Percentiles rank a stretch among this genome's conserved stretches.
Conservation (phyloP, 202 grass and related monocot genomes). For the Bolboschoenoplectus hybrid region DNA sequence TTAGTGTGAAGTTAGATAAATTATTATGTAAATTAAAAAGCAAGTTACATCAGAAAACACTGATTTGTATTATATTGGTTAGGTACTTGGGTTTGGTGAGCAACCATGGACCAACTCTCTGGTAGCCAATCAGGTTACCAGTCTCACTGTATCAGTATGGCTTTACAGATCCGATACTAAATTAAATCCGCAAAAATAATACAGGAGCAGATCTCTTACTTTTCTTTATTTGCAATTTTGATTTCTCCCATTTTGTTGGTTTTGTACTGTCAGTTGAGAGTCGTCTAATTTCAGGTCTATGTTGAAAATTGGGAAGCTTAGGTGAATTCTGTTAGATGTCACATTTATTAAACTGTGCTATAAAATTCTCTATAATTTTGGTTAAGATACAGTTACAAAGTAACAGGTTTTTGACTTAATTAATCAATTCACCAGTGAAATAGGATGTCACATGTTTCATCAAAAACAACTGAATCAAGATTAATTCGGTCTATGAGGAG, state of each 20-base stretch:
- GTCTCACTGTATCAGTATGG: not conserved
- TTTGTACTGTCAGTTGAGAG: not conserved
- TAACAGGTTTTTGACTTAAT: too few relatives aligned
- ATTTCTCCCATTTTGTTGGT: not conserved
- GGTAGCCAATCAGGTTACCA: not conserved
- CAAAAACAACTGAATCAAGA: too few relatives aligned
- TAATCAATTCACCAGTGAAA: too few relatives aligned
- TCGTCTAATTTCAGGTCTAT: not conserved
- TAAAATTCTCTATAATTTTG: not conserved
- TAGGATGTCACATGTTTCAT: too few relatives aligned
- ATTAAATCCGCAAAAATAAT: not conserved
- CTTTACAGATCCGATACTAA: not conserved
- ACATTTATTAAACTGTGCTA: not conserved
- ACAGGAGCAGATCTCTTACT: not conserved
- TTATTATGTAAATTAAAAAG: not conserved
- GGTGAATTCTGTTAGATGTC: not conserved
- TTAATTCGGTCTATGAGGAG: too few relatives aligned
- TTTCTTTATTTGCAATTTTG: too few relatives aligned
- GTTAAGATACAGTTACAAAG: too few relatives aligned
- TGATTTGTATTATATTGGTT: not conserved
- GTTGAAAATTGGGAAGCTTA: not conserved
- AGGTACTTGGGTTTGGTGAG: conserved; percentile 11
- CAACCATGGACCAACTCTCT: not conserved
- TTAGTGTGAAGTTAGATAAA: not conserved
- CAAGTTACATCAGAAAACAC: not conserved